Evolutionary conservation across 2,329 filamentous ascomycete genomes (phyloP).

Genomic region (Trichoderma koningiopsis): DNA sequence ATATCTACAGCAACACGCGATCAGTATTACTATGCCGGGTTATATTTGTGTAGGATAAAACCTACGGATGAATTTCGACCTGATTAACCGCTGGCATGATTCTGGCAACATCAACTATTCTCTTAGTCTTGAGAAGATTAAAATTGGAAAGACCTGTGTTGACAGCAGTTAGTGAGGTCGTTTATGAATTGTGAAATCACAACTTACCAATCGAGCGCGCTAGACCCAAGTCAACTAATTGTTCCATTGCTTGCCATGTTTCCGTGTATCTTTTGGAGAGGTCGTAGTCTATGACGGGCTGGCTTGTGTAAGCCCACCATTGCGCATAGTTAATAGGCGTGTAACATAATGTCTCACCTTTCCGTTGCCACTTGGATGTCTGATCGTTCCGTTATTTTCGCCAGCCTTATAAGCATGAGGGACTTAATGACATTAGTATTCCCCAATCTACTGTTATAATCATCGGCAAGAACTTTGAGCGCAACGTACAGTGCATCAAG

Average conservation of each 20-base stretch:
- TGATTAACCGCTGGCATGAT: background rate
- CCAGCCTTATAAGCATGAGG: slow-evolving; percentile 21
- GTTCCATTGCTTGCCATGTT: slow-evolving; percentile 16
- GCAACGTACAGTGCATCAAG: slow-evolving; percentile 18
- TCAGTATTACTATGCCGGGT: background rate
- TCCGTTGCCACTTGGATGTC: slow-evolving; percentile 17
- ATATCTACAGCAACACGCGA: background rate
- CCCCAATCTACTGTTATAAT: background rate
- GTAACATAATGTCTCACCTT: background rate
- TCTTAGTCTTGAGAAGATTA: slow-evolving; percentile 11
- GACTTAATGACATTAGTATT: background rate
- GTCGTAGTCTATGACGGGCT: slow-evolving; percentile 15
- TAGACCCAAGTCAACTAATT: slow-evolving; percentile 3
- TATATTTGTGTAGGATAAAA: background rate
- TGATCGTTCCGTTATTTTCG: slow-evolving; percentile 5
- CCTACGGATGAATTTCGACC: slow-evolving; percentile 14
- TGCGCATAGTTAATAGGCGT: background rate
- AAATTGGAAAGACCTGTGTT: slow-evolving; percentile 13
- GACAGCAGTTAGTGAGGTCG: background rate
- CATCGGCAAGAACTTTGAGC: background rate
- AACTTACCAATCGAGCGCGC: slow-evolving; percentile 1
- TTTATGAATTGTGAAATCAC: fast-evolving
- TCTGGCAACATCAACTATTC: background rate
- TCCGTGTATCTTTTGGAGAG: slow-evolving; percentile 12
- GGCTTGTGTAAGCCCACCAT: background rate